phyloP scores from a whole-genome alignment of 139 green algal genomes.

The Chlamydomonas incerta region DNA sequence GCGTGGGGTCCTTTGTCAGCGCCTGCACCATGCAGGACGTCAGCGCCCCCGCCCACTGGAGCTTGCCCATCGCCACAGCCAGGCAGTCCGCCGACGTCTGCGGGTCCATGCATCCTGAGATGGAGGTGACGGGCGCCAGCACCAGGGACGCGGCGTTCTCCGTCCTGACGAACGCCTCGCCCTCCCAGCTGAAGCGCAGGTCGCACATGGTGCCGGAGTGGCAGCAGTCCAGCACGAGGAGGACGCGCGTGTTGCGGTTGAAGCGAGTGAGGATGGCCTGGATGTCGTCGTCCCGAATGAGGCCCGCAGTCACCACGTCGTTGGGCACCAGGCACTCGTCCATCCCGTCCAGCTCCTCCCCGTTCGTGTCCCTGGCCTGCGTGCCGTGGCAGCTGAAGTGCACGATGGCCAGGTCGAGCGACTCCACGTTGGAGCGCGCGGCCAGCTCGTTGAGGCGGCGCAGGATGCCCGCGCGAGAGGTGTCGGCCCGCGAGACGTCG shows the following conservation, averaged over 20 bases:
- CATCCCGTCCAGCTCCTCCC: slow-evolving; percentile 72
- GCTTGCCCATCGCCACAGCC: neutral
- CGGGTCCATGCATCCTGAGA: neutral
- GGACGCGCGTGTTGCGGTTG: slow-evolving; percentile 61
- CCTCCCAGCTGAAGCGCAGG: slow-evolving; percentile 55
- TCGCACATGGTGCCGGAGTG: slow-evolving; percentile 67
- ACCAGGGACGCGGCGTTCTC: neutral
- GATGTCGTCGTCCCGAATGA: slow-evolving; percentile 71
- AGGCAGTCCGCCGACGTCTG: slow-evolving; percentile 1
- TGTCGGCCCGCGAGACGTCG: neutral
- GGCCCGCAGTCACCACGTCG: slow-evolving; percentile 36
- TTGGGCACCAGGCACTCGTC: slow-evolving; percentile 68
- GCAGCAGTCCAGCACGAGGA: slow-evolving; percentile 78
- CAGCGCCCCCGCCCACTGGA: neutral
- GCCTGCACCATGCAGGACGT: slow-evolving; percentile 11
- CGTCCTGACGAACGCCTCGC: neutral
- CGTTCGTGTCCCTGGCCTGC: slow-evolving; percentile 63
- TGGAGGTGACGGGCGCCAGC: neutral
- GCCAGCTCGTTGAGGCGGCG: neutral
- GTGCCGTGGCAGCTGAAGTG: slow-evolving; percentile 64
- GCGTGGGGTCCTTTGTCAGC: neutral
- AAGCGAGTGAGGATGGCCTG: slow-evolving; percentile 56
- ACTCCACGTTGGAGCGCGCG: neutral
- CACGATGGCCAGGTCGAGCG: neutral
- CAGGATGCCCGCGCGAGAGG: slow-evolving; percentile 46